These are phyloP conservation scores for Scutellospora calospora DNA, from an alignment of 371 early-diverging fungal genomes.

Conservation along the genomic window DNA sequence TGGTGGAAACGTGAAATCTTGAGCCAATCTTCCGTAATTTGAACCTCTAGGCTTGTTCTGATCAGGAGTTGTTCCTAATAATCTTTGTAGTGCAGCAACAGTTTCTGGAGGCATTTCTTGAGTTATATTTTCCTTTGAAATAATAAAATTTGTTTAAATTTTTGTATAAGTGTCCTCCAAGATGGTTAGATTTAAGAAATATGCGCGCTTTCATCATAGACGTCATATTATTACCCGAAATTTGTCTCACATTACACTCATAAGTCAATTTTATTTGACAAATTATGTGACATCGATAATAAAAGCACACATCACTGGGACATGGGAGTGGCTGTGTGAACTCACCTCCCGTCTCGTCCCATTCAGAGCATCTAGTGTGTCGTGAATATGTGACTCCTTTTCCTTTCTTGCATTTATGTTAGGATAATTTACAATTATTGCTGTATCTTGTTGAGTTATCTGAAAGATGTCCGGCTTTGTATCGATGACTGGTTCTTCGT, in stretches of 20 bases:
- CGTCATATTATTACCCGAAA: no score
- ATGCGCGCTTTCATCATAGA: no score
- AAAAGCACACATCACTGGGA: no score
- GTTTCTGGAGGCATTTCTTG: conserved; percentile 3
- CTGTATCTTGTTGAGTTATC: background rate
- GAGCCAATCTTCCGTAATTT: conserved; percentile 22
- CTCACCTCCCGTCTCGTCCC: conserved; percentile 25
- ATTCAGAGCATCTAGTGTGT: conserved; percentile 32
- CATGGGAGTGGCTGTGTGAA: background rate
- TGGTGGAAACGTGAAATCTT: conserved; percentile 27
- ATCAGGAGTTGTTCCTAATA: conserved; percentile 4
- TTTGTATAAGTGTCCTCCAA: background rate
- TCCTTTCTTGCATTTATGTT: background rate
- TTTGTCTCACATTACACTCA: no score
- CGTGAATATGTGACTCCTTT: background rate
- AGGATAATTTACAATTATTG: conserved; percentile 21
- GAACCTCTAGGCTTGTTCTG: conserved; percentile 14
- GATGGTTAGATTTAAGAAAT: no score
- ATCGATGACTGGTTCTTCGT: conserved; percentile 1
- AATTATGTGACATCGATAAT: no score
- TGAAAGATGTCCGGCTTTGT: conserved; percentile 41
- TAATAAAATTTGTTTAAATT: no score
- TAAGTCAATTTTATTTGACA: no score
- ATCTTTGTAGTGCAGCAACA: conserved; percentile 3
- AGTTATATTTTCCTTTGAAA: background rate